These are phyloP conservation scores for Globisporangium heterothallicum DNA, from an alignment of 352 stramenopile genomes.

Conservation along the genomic window DNA sequence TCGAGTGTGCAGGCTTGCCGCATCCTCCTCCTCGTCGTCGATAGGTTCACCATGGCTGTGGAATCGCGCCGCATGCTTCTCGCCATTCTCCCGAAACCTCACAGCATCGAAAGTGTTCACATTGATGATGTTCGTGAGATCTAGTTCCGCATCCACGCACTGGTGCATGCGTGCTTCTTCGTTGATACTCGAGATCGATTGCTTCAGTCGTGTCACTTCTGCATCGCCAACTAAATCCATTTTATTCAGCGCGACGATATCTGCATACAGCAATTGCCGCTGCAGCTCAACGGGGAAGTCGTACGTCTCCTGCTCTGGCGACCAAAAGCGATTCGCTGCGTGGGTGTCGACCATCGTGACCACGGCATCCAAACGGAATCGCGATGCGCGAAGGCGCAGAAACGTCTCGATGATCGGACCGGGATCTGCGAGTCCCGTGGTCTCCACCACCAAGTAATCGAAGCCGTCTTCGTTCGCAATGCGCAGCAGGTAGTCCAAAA, in stretches of 20 bases:
- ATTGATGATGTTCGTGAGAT: constrained; percentile 48
- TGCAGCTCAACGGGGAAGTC: constrained; percentile 56
- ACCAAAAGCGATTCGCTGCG: constrained; percentile 43
- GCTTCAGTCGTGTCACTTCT: constrained; percentile 27
- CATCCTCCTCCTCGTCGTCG: background rate
- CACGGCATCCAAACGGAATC: constrained; percentile 94
- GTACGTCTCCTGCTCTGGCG: constrained; percentile 14
- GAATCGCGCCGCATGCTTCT: constrained; percentile 8
- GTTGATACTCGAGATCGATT: constrained; percentile 34
- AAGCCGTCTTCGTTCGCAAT: constrained; percentile 82
- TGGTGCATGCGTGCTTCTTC: constrained; percentile 36
- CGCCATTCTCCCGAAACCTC: constrained; percentile 27
- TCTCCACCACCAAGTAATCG: constrained; percentile 97
- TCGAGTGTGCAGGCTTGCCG: constrained; percentile 8
- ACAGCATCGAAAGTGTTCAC: constrained; percentile 72
- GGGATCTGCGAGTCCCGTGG: constrained; percentile 94
- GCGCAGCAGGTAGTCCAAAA: constrained; percentile 84
- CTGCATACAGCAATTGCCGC: constrained; percentile 59
- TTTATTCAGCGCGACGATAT: constrained; percentile 74
- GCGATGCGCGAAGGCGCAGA: constrained; percentile 83
- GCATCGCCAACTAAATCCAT: constrained; percentile 41
- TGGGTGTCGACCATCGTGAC: constrained; percentile 94
- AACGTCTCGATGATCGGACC: constrained; percentile 97
- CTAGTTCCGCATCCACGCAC: constrained; percentile 48
- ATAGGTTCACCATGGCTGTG: constrained; percentile 12